Base-by-base conservation (phyloP, 352 stramenopile genomes). In the Phytophthora lateralis region DNA sequence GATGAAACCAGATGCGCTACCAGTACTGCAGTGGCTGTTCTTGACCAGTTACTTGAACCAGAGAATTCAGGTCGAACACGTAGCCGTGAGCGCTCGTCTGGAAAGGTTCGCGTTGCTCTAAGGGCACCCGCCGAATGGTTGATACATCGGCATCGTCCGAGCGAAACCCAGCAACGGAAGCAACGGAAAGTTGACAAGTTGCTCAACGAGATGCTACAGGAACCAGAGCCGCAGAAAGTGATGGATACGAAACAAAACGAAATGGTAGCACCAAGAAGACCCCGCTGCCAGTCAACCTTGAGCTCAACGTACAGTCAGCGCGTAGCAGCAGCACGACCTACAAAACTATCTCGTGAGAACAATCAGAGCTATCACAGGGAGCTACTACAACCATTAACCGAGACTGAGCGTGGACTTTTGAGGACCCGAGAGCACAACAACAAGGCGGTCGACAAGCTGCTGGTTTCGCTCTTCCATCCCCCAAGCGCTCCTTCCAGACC, bases 121-220 rank as follows among this genome's bases (percentile, higher is more conserved):
- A 55, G 54, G 4, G 66, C 69, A 1, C 80, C 80, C 11, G 70
- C 71, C 12, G 75, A 90, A 34, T 90, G 81, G 81, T 60, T 90
- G 20, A 80, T 90, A 48, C 78, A 88, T 45, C 76, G 78, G 15
- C 66, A 79, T 44, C 81, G 75, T 12, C 26, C 55, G 10, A 83
- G 82, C 24, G 57, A 62, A 35, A 80, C 64, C 7, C 63, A 70
- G 11, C 66, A 71, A 26, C 67, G 81, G n/a, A 71, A 75, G 32
- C 66, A 82, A 35, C 42, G 69, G 6, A 71, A 81, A 21, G 60
- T 80, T 12, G 69, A 88, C n/a, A 71, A 80, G 30, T 63, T 85
- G 52, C 57, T 90, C 8, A 27, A 70, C 10, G 59, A 68, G 10
- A 63, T 72, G 0, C 37, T 81, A 9, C 54, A 60, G 21, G 38